A percentile compares a stretch with the other conserved stretches of the same genome.
phyloP scores from a whole-genome alignment of 208 protist genomes.

The Wallacemonas sp. region DNA sequence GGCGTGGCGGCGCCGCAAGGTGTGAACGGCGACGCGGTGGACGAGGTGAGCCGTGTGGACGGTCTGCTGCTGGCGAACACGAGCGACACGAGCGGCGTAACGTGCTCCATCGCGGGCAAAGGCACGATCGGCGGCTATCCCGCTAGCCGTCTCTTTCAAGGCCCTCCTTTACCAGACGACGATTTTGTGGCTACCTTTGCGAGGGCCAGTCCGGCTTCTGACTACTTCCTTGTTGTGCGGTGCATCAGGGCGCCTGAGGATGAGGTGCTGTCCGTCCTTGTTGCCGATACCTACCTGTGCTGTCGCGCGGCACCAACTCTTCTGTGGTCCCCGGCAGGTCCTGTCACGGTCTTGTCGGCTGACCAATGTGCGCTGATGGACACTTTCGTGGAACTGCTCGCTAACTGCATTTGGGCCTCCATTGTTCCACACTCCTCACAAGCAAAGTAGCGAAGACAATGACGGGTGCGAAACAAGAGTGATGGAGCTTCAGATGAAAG shows the following conservation, averaged over 20 bases:
- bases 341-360: slow-evolving; percentile 3
- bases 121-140: slow-evolving; percentile 4
- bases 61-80: too few species aligned
- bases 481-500: too few species aligned
- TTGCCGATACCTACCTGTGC: slow-evolving; percentile 6
- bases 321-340: background rate
- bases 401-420: slow-evolving; percentile 11
- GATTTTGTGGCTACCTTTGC: slow-evolving; percentile 5
- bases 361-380: slow-evolving; percentile 8
- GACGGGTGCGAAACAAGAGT: background rate
- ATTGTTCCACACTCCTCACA: slow-evolving; percentile 6
- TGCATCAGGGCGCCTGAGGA: background rate
- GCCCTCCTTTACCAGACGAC: background rate
- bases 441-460: background rate
- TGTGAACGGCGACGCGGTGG: too few species aligned
- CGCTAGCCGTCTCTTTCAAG: background rate
- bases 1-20: background rate
- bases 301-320: background rate
- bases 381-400: slow-evolving; percentile 10
- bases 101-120: background rate
- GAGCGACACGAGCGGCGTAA: background rate
- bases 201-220: background rate
- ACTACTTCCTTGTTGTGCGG: slow-evolving; percentile 6
- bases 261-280: background rate
- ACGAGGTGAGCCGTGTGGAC: too few species aligned